These are phyloP conservation scores for Alliaria petiolata DNA, from an alignment of 345 rosid genomes.

Conservation along the genomic window DNA sequence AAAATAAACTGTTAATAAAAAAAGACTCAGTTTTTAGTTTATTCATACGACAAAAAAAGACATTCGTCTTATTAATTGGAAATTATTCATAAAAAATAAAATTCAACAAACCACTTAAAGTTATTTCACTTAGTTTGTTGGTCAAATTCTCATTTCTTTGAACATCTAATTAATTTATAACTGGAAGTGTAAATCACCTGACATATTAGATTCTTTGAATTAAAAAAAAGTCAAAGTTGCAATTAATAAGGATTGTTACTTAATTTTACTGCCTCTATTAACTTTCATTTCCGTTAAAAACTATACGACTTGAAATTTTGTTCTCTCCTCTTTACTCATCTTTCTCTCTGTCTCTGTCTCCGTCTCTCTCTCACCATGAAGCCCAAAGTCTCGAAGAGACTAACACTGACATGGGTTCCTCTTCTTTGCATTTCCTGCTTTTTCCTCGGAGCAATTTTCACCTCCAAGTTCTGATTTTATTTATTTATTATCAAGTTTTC, in stretches of 20 bases:
- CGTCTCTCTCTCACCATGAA: constrained; percentile 51
- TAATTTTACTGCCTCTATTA: not conserved
- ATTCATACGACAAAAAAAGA: too few relatives aligned
- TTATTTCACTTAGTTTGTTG: not conserved
- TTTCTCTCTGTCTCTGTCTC: not conserved
- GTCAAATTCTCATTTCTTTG: constrained; percentile 2
- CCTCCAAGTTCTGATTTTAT: constrained; percentile 58
- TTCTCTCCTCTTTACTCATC: constrained; percentile 12
- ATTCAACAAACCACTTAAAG: not conserved
- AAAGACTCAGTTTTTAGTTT: too few relatives aligned
- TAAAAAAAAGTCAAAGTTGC: constrained; percentile 22
- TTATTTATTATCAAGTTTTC: not conserved
- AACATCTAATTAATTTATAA: not conserved
- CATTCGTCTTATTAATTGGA: too few relatives aligned
- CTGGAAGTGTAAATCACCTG: constrained; percentile 17
- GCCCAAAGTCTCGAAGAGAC: constrained; percentile 42
- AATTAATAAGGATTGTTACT: constrained; percentile 21
- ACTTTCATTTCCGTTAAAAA: constrained; percentile 3
- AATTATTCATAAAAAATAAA: not conserved
- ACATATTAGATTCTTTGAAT: not conserved
- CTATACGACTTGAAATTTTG: not conserved
- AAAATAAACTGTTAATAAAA: too few relatives aligned
- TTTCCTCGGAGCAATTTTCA: constrained; percentile 69
- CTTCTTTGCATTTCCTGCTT: constrained; percentile 65
- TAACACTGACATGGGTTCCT: constrained; percentile 68